Percentiles rank a stretch among this genome's conserved stretches.
Conservation (phyloP, 768 basidiomycete genomes). For the Pleurotus giganteus region DNA sequence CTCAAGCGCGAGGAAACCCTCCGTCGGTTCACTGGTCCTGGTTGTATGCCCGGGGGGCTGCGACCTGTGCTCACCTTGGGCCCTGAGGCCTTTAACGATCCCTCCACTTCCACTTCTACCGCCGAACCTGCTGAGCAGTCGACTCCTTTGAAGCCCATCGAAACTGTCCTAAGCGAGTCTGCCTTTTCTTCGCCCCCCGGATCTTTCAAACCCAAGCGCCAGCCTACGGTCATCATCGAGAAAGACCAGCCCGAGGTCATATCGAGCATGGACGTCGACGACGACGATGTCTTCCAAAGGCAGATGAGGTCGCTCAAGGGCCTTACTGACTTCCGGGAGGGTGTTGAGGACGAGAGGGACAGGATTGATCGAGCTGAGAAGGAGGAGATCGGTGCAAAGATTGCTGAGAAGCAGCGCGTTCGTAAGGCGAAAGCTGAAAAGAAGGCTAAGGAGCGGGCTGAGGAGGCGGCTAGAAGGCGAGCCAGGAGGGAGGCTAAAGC, state of each 20-base stretch:
- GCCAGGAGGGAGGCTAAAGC: neutral
- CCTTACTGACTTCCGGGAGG: conserved; percentile 2
- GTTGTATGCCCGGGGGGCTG: conserved; percentile 2
- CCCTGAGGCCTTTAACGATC: neutral
- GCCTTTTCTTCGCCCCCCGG: no score
- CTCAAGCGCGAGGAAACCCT: neutral
- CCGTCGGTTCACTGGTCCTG: neutral
- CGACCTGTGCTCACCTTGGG: neutral
- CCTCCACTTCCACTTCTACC: neutral
- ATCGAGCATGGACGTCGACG: conserved; percentile 4
- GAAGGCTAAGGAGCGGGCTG: neutral
- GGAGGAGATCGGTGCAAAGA: neutral
- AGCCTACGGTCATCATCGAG: no score
- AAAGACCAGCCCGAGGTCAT: no score
- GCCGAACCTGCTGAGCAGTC: neutral
- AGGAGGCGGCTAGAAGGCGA: neutral
- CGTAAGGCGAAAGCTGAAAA: neutral
- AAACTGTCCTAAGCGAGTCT: neutral
- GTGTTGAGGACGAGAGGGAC: neutral
- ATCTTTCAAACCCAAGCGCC: no score
- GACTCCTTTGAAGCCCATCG: neutral
- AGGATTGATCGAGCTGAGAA: neutral
- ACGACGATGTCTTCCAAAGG: conserved; percentile 2
- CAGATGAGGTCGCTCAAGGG: conserved; percentile 1
- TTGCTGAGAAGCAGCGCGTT: neutral